Percentiles rank a stretch among this genome's conserved stretches.
phyloP scores from a whole-genome alignment of 257 asterid species.

The Thymus quinquecostatus region DNA sequence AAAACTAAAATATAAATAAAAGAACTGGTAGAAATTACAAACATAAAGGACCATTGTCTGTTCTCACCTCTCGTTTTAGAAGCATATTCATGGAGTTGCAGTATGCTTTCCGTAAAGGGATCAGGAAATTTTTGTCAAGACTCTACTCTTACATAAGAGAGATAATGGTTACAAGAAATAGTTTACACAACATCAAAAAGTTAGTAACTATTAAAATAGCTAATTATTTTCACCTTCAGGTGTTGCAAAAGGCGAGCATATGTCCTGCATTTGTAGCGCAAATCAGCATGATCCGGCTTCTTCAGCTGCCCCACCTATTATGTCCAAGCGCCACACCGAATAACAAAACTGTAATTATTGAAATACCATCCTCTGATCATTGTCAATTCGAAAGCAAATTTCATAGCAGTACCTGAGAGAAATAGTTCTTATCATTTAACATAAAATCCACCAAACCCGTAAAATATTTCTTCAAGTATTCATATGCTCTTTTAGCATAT shows the following conservation, averaged over 20 bases:
- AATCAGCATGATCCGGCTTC: slow-evolving; percentile 97
- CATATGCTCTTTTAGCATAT: slow-evolving; percentile 90
- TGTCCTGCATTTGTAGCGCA: slow-evolving; percentile 93
- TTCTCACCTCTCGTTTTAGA: slow-evolving; percentile 87
- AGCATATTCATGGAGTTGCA: slow-evolving; percentile 94
- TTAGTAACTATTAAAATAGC: slow-evolving; percentile 11
- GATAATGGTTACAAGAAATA: slow-evolving; percentile 25
- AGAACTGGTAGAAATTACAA: slow-evolving; percentile 6
- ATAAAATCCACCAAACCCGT: slow-evolving; percentile 96
- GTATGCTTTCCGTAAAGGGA: slow-evolving; percentile 89
- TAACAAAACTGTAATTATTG: not conserved
- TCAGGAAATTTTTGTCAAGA: slow-evolving; percentile 87
- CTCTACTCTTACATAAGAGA: slow-evolving; percentile 51
- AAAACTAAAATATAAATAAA: slow-evolving; percentile 1
- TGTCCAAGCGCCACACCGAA: slow-evolving; percentile 35
- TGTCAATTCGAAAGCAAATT: slow-evolving; percentile 28
- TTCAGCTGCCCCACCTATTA: slow-evolving; percentile 93
- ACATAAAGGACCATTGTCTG: slow-evolving; percentile 21
- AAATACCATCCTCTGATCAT: slow-evolving; percentile 20
- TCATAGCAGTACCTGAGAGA: slow-evolving; percentile 77
- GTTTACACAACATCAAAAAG: slow-evolving; percentile 5
- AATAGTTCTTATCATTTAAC: slow-evolving; percentile 91
- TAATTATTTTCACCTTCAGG: slow-evolving; percentile 65
- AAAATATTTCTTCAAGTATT: slow-evolving; percentile 84
- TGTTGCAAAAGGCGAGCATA: slow-evolving; percentile 99